Evolutionary conservation across 768 basidiomycete species (phyloP), one percentile per base, ranked within the genome.

Genomic region (Lactarius pseudohatsudake): DNA sequence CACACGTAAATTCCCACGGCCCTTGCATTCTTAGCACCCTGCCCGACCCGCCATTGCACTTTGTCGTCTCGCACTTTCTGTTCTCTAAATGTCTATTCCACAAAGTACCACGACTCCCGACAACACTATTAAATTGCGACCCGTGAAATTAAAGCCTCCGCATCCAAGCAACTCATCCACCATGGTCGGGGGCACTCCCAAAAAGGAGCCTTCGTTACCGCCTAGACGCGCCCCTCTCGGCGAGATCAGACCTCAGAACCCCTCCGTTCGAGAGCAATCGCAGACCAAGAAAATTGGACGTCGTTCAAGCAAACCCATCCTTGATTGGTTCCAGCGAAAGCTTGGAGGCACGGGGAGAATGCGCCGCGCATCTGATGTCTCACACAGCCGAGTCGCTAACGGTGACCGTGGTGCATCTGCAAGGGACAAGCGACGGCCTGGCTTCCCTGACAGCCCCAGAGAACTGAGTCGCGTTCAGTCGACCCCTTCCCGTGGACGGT

Each of bases 251-350:
- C 66, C 66, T 57, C 75, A 70, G 66, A 74, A 70, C 65, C 70
- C 72, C 60, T 62, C 53, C 32, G 40, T 59, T 50, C 73, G 72
- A 26, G 67, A 68, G 65, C 69, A 72, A 72, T 75, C 77, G 4
- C 82, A 83, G 68, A 77, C 80, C 64, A 90, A 91, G 79, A 90
- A 89, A 74, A 74, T 84, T 8, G 77, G 87, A 62, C 84, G 85
- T 57, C 85, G 88, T 45, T 85, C 89, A 20, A 89, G 91, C 75
- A 91, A 92, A 74, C 92, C 92, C 10, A 89, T 94, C 71, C 87
- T 94, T 72, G 90, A 91, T 71, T 94, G 92, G 92, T 87, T 94
- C 67, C 92, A 94, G 73, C 86, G 91, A 69, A 94, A 94, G 76
- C 81, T 94, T 16, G 88, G 86, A 41, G 90, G 90, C 30, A 83